phyloP scores from a whole-genome alignment of 768 basidiomycete genomes.

The Leucosporidium creatinivorum region DNA sequence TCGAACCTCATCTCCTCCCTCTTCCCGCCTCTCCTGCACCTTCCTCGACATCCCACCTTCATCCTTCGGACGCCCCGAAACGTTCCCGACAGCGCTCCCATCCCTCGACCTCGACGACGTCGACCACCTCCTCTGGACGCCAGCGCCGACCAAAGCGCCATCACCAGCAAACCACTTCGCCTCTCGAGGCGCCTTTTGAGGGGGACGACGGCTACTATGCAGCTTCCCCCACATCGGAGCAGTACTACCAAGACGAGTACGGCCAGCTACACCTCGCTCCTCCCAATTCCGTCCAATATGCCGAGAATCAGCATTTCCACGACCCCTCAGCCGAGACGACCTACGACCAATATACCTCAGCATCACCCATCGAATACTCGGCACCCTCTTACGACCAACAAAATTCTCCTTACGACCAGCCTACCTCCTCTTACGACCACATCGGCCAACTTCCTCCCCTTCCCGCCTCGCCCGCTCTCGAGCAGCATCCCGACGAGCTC shows the following conservation, averaged over 20 bases:
- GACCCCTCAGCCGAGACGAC: not conserved
- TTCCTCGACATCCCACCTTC: not conserved
- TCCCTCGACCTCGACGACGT: conserved; percentile 1
- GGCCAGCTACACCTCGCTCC: conserved; percentile 4
- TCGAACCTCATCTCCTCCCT: not conserved
- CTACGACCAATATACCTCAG: not conserved
- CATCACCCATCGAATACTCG: too few species aligned
- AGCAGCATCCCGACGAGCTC: not conserved
- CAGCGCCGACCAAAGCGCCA: not conserved
- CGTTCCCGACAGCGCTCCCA: not conserved
- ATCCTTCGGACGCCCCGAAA: not conserved
- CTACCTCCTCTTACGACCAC: conserved; percentile 5
- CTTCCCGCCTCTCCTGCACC: not conserved
- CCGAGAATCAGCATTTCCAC: conserved; percentile 1
- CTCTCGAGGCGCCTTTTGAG: not conserved
- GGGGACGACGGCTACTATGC: not conserved
- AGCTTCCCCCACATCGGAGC: not conserved
- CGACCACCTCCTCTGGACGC: conserved; percentile 2
- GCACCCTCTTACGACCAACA: not conserved
- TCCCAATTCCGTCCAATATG: too few species aligned
- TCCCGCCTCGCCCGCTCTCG: not conserved
- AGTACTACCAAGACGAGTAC: conserved; percentile 10
- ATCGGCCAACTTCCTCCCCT: not conserved
- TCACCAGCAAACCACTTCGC: not conserved
- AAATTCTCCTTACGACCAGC: not conserved